These are phyloP conservation scores for Malania oleifera DNA, from an alignment of 164 flowering plant genomes.

Conservation along the genomic window DNA sequence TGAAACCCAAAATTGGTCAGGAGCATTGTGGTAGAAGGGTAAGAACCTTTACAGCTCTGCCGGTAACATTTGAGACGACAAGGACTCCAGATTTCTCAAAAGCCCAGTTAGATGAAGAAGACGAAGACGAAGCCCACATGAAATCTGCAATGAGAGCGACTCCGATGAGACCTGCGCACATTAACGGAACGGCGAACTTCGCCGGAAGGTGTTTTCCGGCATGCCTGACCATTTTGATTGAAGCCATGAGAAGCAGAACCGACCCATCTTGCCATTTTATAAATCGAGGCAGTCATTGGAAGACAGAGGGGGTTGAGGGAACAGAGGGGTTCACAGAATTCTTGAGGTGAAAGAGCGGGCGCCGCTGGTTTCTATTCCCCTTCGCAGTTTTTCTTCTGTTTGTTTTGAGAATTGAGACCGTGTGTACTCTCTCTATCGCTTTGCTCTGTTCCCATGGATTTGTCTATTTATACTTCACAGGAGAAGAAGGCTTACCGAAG, in stretches of 20 bases:
- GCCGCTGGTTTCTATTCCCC: constrained; percentile 28
- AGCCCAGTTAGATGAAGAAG: constrained; percentile 24
- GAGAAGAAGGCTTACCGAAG: no score
- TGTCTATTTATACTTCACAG: no score
- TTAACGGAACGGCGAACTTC: constrained; percentile 16
- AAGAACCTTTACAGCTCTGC: constrained; percentile 10
- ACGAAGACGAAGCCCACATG: constrained; percentile 54
- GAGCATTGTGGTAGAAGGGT: neutral
- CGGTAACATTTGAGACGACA: constrained; percentile 4
- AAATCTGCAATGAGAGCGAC: constrained; percentile 34
- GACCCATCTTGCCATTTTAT: constrained; percentile 4
- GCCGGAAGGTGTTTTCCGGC: constrained; percentile 19
- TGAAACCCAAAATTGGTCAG: neutral
- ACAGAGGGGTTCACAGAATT: neutral
- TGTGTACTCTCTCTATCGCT: no score
- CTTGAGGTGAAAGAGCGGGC: constrained; percentile 20
- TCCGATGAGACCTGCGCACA: constrained; percentile 31
- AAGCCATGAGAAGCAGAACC: neutral
- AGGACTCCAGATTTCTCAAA: constrained; percentile 7
- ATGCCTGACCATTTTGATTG: constrained; percentile 20
- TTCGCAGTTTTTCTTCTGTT: no score
- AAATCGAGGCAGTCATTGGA: neutral
- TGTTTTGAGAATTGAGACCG: no score
- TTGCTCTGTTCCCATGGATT: no score
- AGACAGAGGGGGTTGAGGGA: neutral